Percentiles rank a stretch among this genome's conserved stretches.
phyloP scores from a whole-genome alignment of 805 yeast genomes.

The Jamesozyma piceae region DNA sequence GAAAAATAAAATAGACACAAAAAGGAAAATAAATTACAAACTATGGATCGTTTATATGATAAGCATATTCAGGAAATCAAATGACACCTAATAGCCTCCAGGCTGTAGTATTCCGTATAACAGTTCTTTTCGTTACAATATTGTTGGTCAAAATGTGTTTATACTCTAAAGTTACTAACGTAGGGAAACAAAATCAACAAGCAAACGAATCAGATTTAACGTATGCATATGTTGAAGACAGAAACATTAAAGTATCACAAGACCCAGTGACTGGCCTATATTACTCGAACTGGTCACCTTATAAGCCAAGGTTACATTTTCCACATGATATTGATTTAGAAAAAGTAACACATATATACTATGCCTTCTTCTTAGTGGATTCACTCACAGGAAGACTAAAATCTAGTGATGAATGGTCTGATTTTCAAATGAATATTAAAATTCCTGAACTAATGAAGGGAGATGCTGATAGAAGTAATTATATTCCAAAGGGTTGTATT shows the following conservation, averaged over 20 bases:
- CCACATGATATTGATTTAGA: slow-evolving; percentile 55
- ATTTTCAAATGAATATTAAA: slow-evolving; percentile 34
- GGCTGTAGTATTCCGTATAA: neutral
- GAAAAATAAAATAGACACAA: neutral
- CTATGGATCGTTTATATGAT: too few relatives aligned
- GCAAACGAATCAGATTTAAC: neutral
- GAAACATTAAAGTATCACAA: neutral
- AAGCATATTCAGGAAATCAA: too few relatives aligned
- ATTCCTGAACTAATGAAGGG: slow-evolving; percentile 5
- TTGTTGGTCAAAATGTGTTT: neutral
- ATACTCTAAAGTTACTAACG: neutral
- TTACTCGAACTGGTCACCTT: slow-evolving; percentile 60
- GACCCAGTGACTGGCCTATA: slow-evolving; percentile 31
- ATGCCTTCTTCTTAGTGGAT: slow-evolving; percentile 64
- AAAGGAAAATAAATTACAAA: neutral
- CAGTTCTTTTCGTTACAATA: neutral
- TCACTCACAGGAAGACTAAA: slow-evolving; percentile 42
- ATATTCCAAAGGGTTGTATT: slow-evolving; percentile 38
- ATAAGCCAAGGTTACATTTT: slow-evolving; percentile 45
- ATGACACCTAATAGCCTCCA: too few relatives aligned
- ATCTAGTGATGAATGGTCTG: slow-evolving; percentile 61
- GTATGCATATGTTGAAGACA: neutral
- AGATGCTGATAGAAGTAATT: neutral
- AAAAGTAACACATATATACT: slow-evolving; percentile 57
- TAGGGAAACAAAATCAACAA: neutral